Evolutionary conservation across 352 stramenopile genomes (phyloP).

Genomic region (Phytophthora boehmeriae): DNA sequence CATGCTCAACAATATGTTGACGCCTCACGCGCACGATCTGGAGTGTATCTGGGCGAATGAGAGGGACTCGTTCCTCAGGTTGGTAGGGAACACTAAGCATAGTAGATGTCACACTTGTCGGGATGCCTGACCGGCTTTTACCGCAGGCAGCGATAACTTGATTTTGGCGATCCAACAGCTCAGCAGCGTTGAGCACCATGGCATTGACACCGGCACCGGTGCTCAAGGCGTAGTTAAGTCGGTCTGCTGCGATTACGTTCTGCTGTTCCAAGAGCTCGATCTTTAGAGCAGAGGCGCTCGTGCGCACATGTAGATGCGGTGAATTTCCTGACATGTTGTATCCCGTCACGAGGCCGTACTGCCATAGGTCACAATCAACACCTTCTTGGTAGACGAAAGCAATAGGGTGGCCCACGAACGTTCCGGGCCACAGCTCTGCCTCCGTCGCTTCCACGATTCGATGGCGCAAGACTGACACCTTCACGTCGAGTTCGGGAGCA

Average conservation of each 20-base stretch:
- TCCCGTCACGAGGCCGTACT: constrained; percentile 12
- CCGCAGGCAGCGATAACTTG: too few species aligned
- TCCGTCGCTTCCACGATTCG: neutral
- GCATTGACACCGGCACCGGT: neutral
- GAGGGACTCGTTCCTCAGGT: neutral
- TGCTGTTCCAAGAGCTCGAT: neutral
- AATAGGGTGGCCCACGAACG: constrained; percentile 11
- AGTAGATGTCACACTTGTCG: neutral
- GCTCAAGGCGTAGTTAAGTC: constrained; percentile 10
- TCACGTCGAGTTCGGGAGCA: neutral
- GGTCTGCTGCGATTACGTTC: constrained; percentile 8
- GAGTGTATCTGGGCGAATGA: constrained; percentile 7
- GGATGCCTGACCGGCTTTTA: constrained; percentile 7
- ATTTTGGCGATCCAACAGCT: too few species aligned
- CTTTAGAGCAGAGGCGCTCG: neutral
- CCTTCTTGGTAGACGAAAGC: constrained; percentile 6
- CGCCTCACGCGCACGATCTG: neutral
- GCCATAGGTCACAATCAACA: constrained; percentile 3
- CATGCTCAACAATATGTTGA: constrained; percentile 13
- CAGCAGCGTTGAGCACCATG: too few species aligned
- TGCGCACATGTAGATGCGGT: constrained; percentile 1
- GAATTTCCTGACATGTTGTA: neutral
- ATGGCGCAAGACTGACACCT: neutral
- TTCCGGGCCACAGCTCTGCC: constrained; percentile 6
- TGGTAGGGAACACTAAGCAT: constrained; percentile 7